Evolutionary conservation across 495 filamentous ascomycete species (phyloP).

Genomic region (Aspergillus conjunctus): DNA sequence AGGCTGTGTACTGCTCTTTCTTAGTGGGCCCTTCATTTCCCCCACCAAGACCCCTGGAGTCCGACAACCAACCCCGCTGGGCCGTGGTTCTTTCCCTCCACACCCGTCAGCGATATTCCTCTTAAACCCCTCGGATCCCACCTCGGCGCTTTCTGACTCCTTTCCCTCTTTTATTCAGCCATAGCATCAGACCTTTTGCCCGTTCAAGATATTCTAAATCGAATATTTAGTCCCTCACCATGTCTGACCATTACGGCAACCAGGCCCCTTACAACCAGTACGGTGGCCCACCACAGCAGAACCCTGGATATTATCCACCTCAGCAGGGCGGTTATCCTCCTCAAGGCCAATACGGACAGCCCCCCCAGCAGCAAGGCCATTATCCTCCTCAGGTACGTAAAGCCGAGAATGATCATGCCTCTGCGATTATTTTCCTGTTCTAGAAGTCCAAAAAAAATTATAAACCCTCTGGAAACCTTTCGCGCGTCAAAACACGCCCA

Average conservation of each 20-base stretch:
- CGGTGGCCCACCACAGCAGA: slow-evolving; percentile 19
- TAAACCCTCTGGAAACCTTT: not conserved
- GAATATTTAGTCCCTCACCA: not conserved
- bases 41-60: not conserved
- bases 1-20: slow-evolving; percentile 8
- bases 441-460: not conserved
- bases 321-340: slow-evolving; percentile 28
- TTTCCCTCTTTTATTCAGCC: not conserved
- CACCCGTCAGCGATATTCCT: slow-evolving; percentile 3
- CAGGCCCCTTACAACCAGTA: slow-evolving; percentile 19
- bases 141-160: not conserved
- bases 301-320: slow-evolving; percentile 16
- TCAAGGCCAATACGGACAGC: slow-evolving; percentile 28
- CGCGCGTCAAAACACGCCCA: not conserved
- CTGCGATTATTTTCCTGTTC: not conserved
- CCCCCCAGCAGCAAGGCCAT: slow-evolving; percentile 34
- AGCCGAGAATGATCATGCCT: not conserved
- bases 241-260: slow-evolving; percentile 25
- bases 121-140: not conserved
- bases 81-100: slow-evolving; percentile 17
- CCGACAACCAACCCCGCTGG: slow-evolving; percentile 9
- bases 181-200: not conserved
- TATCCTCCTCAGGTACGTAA: slow-evolving; percentile 33
- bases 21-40: slow-evolving; percentile 15
- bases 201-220: too few relatives aligned